phyloP scores from a whole-genome alignment of 2,329 filamentous ascomycete species.

The Fusarium stilboides region DNA sequence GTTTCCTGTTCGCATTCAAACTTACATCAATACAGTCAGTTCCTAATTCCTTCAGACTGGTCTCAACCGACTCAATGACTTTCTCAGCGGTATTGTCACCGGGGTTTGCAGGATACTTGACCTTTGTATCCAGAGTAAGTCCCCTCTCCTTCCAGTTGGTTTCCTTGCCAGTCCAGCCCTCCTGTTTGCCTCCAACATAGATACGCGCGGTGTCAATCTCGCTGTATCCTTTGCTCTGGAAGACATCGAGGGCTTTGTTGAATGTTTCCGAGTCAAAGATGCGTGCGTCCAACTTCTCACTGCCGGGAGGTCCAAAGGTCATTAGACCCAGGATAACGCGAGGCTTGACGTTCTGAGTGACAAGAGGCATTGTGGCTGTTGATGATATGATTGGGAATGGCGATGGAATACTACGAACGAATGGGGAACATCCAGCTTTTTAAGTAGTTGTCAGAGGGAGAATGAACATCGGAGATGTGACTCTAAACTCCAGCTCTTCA shows the following conservation, averaged over 20 bases:
- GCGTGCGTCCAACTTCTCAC: conserved; percentile 73
- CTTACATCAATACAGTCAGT: conserved; percentile 79
- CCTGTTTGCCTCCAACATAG: conserved; percentile 81
- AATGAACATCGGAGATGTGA: conserved; percentile 35
- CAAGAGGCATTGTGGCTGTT: conserved; percentile 61
- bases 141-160: conserved; percentile 84
- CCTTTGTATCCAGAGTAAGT: conserved; percentile 83
- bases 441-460: conserved; percentile 17
- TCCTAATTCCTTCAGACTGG: conserved; percentile 78
- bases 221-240: conserved; percentile 84
- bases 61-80: conserved; percentile 76
- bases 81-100: conserved; percentile 75
- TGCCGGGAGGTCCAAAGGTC: conserved; percentile 80
- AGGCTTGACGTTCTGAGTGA: conserved; percentile 65
- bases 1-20: conserved; percentile 3
- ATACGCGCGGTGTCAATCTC: conserved; percentile 87
- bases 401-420: not conserved
- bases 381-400: not conserved
- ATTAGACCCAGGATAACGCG: conserved; percentile 88
- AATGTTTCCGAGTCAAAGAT: conserved; percentile 78
- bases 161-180: conserved; percentile 80
- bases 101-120: conserved; percentile 71
- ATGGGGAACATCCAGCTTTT: not conserved
- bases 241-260: conserved; percentile 79
- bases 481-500: conserved; percentile 43